A percentile compares a stretch with the other conserved stretches of the same genome.
Evolutionary conservation across 257 asterid species (phyloP).

Genomic region (Forsythia viridissima): DNA sequence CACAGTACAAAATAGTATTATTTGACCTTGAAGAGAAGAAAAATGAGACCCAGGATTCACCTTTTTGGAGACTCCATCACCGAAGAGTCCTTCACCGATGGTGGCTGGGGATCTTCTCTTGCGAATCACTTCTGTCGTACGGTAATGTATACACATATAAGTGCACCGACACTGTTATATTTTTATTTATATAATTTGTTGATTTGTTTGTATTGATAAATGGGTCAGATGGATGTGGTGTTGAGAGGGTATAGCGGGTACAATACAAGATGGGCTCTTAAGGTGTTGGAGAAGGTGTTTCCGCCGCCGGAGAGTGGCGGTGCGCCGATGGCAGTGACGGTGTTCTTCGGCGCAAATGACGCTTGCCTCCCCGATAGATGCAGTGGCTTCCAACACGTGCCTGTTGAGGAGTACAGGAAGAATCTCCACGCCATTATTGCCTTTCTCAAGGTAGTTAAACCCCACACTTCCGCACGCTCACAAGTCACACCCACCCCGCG

Average conservation of each 20-base stretch:
- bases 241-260: slow-evolving; percentile 89
- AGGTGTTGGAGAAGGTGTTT: slow-evolving; percentile 55
- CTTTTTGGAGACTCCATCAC: slow-evolving; percentile 96
- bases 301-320: slow-evolving; percentile 40
- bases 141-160: slow-evolving; percentile 28
- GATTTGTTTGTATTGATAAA: neutral
- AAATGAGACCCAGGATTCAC: slow-evolving; percentile 80
- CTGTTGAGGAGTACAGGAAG: slow-evolving; percentile 65
- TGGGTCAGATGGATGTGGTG: slow-evolving; percentile 74
- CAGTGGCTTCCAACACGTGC: slow-evolving; percentile 73
- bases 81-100: slow-evolving; percentile 58
- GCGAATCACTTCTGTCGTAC: slow-evolving; percentile 68
- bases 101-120: slow-evolving; percentile 93
- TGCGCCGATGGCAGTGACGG: slow-evolving; percentile 65
- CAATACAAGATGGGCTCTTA: slow-evolving; percentile 85
- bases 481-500: neutral
- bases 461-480: neutral
- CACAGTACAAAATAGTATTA: no score
- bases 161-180: neutral
- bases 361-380: slow-evolving; percentile 68
- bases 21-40: neutral
- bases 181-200: neutral
- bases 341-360: slow-evolving; percentile 96
- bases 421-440: slow-evolving; percentile 69
- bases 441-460: slow-evolving; percentile 60